Evolutionary conservation across 164 flowering plant genomes (phyloP).

Genomic region (Platanus orientalis): DNA sequence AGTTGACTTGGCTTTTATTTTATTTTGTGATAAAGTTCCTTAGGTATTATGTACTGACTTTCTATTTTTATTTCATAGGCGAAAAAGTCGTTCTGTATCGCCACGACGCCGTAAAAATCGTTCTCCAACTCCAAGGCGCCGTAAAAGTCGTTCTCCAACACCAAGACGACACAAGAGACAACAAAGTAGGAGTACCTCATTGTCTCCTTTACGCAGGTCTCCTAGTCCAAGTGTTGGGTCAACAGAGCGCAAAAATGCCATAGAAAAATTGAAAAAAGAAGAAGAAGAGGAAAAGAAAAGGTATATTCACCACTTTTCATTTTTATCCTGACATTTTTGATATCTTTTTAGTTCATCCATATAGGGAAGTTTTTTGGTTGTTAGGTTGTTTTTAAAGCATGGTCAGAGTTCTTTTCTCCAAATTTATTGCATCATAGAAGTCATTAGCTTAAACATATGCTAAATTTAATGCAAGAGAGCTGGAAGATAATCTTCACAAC

Average conservation of each 20-base stretch:
- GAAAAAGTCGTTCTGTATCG: constrained; percentile 70
- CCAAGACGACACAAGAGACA: constrained; percentile 65
- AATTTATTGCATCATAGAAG: background rate
- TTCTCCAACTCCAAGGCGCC: constrained; percentile 63
- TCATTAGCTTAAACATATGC: too few species aligned
- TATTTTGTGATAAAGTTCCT: constrained; percentile 4
- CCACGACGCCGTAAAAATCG: constrained; percentile 68
- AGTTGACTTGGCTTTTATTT: constrained; percentile 8
- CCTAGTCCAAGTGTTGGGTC: constrained; percentile 62
- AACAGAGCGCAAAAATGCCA: constrained; percentile 48
- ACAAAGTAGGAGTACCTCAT: constrained; percentile 64
- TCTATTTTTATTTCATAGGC: constrained; percentile 40
- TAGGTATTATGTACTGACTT: background rate
- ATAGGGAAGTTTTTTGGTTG: background rate
- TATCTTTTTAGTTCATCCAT: background rate
- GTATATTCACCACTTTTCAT: constrained; percentile 33
- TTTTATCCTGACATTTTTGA: background rate
- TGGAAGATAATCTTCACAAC: too few species aligned
- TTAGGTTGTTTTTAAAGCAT: background rate
- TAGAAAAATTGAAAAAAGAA: constrained; percentile 60
- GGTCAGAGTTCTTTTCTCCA: background rate
- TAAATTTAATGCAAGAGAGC: too few species aligned
- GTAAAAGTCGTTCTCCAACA: constrained; percentile 74
- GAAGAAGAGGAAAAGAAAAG: constrained; percentile 83
- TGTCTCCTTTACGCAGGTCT: constrained; percentile 59